Base-by-base conservation (phyloP, 2,329 filamentous ascomycete genomes). In the Cephalotrichum gorgonifer region DNA sequence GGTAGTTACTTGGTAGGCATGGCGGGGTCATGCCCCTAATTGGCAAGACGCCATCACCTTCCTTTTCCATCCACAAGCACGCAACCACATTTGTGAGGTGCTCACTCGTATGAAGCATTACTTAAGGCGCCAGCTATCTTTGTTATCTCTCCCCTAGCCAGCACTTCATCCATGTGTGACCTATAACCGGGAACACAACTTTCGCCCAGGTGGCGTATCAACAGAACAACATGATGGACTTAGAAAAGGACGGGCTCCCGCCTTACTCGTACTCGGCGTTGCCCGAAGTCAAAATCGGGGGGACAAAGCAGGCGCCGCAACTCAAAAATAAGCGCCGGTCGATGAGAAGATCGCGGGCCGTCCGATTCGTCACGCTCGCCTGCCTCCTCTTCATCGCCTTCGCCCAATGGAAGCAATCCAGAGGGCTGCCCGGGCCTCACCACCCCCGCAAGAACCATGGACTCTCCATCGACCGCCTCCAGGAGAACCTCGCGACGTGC, bases 401-500 rank as follows among this genome's bases (percentile, higher is more conserved):
- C 48, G 67, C 71, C 0, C 72, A 75, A 52, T 75, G 71, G 71
- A 61, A 58, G 53, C 71, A 74, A 52, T 54, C 73, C 25, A 25
- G 38, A 25, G n/a, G 4, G 15, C 23, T 14, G 28, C 33, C 45
- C 6, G 22, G n/a, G 2, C 20, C 47, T 6, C 15, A 45, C 8
- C 25, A 15, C n/a, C 6, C 15, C 17, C 49, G 43, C 1, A 33
- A 45, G 6, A 31, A 52, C 11, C 38, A 50, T 15, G 26, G 45
- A 11, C 63, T 84, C 3, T 83, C 79, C 1, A 53, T 70, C 22
- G 63, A 73, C 43, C 74, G 71, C 55, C 66, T 86, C 22, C 64
- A 71, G 31, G 65, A 70, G 12, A 74, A 85, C 54, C 63, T 82
- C 22, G 67, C 66, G 15, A 73, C 71, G 2, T 85, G 82, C 62